Evolutionary conservation across 441 rosid species (phyloP), one percentile per base, ranked within the genome.

Genomic region (Populus hybrid): DNA sequence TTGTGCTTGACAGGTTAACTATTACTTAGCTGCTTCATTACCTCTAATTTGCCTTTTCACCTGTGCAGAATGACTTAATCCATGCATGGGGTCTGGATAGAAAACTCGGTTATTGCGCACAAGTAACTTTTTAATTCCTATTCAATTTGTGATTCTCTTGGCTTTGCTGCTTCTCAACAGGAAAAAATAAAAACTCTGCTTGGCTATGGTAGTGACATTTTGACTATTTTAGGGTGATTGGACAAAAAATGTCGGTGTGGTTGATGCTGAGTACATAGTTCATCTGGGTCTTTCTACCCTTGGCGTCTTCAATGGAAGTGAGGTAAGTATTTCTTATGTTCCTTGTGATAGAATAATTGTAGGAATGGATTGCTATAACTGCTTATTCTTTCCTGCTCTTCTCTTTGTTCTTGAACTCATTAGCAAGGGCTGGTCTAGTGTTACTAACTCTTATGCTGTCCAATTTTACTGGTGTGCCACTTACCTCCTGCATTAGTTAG

Each of bases 71-170:
- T 78, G 99, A 95, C 84, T 87, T 95, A 88, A 90, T 93, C 82
- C 98, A 95, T 42, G 96, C 95, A 0, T 95, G 99, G 99, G 99
- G 99, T 70, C 82, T 93, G 28, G 99, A 95, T 84, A 82, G 74
- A 80, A 92, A 87, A 81, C 98, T 93, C 8, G 97, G 99, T 64
- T 93, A 93, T 75, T 95, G 99, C 73, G 93, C 94, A 64, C 97
- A 92, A 79, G 99, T 90, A 86, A 79, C 82, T 81, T 75, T 73
- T 57, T 18, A 4, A n/a, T 21, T 57, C 73, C 79, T 10, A 1
- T 59, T 34, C 8, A 23, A 20, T 34, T 68, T 40, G 46, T 26
- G 68, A 69, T 74, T 38, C 50, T 68, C 10, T 50, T 73, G 23
- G 63, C 21, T 57, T 57, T 20, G 3, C 63, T 57, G 63, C 21